phyloP scores from a whole-genome alignment of 1,284 basidiomycete species.

The Flammula alnicola region DNA sequence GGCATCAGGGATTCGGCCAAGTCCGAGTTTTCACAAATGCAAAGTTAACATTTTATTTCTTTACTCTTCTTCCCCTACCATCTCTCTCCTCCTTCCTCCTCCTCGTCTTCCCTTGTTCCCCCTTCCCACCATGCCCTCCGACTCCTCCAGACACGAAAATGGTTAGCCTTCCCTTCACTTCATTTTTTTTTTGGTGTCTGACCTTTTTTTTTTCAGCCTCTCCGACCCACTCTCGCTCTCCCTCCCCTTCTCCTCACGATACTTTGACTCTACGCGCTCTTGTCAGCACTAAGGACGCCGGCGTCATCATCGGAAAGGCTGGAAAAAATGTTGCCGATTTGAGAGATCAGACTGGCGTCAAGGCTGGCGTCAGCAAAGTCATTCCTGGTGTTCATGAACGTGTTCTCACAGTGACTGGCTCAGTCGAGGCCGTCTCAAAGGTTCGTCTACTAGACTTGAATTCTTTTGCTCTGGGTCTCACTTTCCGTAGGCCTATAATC shows the following conservation, averaged over 20 bases:
- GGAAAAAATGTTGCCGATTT: conserved; percentile 98
- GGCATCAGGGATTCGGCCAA: conserved; percentile 24
- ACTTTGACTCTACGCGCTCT: conserved; percentile 89
- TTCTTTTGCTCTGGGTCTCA: conserved; percentile 11
- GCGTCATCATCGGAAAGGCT: conserved; percentile 95
- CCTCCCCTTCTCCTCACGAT: conserved; percentile 63
- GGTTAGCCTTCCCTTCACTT: conserved; percentile 38
- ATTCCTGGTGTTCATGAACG: conserved; percentile 97
- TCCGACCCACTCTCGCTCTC: conserved; percentile 68
- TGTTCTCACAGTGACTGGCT: conserved; percentile 91
- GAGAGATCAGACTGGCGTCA: conserved; percentile 93
- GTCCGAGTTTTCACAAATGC: conserved; percentile 24
- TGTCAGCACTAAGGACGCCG: conserved; percentile 95
- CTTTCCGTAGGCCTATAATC: conserved; percentile 80
- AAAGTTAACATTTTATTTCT: conserved; percentile 23
- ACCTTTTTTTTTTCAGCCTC: conserved; percentile 40
- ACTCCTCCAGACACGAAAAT: conserved; percentile 57
- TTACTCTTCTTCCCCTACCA: conserved; percentile 32
- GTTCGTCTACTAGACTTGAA: conserved; percentile 44
- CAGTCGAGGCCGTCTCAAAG: conserved; percentile 91
- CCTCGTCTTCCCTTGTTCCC: conserved; percentile 35
- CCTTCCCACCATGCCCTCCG: conserved; percentile 68
- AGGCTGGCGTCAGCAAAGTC: conserved; percentile 98
- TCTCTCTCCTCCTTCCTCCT: conserved; percentile 33
- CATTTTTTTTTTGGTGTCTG: conserved; percentile 17